Evolutionary conservation across 2,329 filamentous ascomycete species (phyloP), one percentile per base, ranked within the genome.

Genomic region (Coniochaeta hoffmannii): DNA sequence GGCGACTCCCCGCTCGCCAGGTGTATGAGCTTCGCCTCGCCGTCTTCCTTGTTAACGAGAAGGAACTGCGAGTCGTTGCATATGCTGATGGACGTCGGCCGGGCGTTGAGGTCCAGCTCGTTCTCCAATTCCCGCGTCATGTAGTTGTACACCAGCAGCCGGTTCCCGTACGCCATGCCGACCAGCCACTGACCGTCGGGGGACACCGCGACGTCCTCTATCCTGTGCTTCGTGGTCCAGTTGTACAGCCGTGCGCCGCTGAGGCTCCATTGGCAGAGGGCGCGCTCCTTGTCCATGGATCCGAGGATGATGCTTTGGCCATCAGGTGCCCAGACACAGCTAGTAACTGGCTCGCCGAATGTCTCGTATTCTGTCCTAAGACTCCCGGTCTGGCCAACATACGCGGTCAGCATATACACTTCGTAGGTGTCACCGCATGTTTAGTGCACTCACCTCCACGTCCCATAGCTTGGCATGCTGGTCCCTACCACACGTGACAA

Each of bases 241-340:
- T 83, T 82, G 63, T 83, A 78, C 10, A 87, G 65, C 50, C 77
- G 74, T 12, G 85, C 77, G 19, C 87, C 87, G 2, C 78, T 72
- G 5, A 87, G 70, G 61, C 83, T 82, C 83, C 88, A 94, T 53
- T 89, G 83, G 53, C 84, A 85, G 15, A 96, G 72, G 38, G 88
- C 82, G 24, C 78, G 77, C 10, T 75, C 75, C 56, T 80, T 81
- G 62, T 92, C 88, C 31, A 95, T 80, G 9, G 88, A 87, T 3
- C 88, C 90, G 1, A 92, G 86, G 41, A 96, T 81, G 63, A 97
- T 92, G 0, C 83, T 85, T 59, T 83, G 75, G 41, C 87, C 87
- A 65, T 96, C 88, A 0, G 85, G 81, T 6, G 88, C 81, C 93
- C 94, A 99, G n/a, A 89, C 88, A 57, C 91, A 95, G 56, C 88